Evolutionary conservation across 2,329 filamentous ascomycete species (phyloP).

Genomic region (Pseudohalonectria lignicola): DNA sequence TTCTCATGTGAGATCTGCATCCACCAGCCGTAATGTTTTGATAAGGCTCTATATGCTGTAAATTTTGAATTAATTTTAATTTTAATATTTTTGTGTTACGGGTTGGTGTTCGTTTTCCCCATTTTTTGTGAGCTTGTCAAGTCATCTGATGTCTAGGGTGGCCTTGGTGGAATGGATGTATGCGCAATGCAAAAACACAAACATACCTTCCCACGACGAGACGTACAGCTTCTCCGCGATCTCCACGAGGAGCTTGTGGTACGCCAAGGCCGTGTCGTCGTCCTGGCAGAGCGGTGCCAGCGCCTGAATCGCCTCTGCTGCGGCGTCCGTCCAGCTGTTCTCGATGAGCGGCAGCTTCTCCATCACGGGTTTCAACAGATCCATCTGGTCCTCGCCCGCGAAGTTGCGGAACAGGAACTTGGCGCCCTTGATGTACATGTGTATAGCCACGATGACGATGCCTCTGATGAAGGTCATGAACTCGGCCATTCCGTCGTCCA

Average conservation of each 20-base stretch:
- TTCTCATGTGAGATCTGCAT: constrained; percentile 42
- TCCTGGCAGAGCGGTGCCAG: constrained; percentile 30
- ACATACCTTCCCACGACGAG: constrained; percentile 40
- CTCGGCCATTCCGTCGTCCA: constrained; percentile 48
- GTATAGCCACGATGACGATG: constrained; percentile 40
- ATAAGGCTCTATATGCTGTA: constrained; percentile 37
- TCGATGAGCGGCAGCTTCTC: constrained; percentile 32
- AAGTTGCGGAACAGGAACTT: constrained; percentile 39
- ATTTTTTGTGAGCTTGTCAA: too few species aligned
- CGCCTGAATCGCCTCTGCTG: constrained; percentile 27
- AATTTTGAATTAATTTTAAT: not conserved
- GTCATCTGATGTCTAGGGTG: constrained; percentile 1
- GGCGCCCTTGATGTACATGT: constrained; percentile 38
- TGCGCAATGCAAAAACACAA: not conserved
- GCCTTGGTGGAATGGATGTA: not conserved
- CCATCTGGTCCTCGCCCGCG: constrained; percentile 26
- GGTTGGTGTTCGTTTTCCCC: too few species aligned
- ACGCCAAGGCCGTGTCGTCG: constrained; percentile 30
- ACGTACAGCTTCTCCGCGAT: constrained; percentile 40
- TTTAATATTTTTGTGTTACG: too few species aligned
- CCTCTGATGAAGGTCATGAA: constrained; percentile 51
- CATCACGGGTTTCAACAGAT: constrained; percentile 32
- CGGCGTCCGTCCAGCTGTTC: constrained; percentile 32
- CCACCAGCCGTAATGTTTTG: constrained; percentile 44
- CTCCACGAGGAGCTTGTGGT: constrained; percentile 29